Evolutionary conservation across 2,329 filamentous ascomycete genomes (phyloP).

Genomic region (Dothideomycetidae sp.): DNA sequence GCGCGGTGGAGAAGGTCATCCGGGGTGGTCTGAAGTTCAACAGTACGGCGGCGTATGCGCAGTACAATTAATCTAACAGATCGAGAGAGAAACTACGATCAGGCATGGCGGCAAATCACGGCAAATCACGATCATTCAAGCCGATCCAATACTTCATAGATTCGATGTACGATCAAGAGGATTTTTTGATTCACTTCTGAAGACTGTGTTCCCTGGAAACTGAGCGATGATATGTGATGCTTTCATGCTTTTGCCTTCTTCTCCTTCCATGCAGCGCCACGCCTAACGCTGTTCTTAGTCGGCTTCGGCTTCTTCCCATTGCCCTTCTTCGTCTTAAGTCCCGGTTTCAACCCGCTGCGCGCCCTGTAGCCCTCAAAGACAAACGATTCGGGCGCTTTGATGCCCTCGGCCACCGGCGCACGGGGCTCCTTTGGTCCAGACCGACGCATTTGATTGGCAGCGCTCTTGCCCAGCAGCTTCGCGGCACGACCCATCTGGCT

Average conservation of each 20-base stretch:
- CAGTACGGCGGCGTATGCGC: conserved; percentile 93
- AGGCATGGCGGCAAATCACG: too few relatives aligned
- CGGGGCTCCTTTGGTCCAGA: conserved; percentile 16
- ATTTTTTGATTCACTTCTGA: too few relatives aligned
- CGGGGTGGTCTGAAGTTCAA: conserved; percentile 99
- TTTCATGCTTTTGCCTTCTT: too few relatives aligned
- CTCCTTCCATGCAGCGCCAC: conserved; percentile 34
- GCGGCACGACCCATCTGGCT: conserved; percentile 58
- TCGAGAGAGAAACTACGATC: too few relatives aligned
- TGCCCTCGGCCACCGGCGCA: conserved; percentile 16
- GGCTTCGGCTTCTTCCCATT: conserved; percentile 29
- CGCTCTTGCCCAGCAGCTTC: conserved; percentile 59
- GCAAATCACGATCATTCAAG: too few relatives aligned
- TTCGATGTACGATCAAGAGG: too few relatives aligned
- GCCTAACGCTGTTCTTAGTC: conserved; percentile 29
- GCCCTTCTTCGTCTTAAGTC: conserved; percentile 40
- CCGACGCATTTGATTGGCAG: conserved; percentile 27
- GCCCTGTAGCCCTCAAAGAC: conserved; percentile 74
- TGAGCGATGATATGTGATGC: too few relatives aligned
- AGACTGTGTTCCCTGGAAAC: too few relatives aligned
- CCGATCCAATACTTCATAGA: too few relatives aligned
- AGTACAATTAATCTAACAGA: conserved; percentile 99
- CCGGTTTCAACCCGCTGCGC: conserved; percentile 47
- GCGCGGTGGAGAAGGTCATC: conserved; percentile 97
- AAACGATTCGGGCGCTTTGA: conserved; percentile 51